phyloP scores from a whole-genome alignment of 2,329 filamentous ascomycete species.

The Proliferodiscus dingleyae region DNA sequence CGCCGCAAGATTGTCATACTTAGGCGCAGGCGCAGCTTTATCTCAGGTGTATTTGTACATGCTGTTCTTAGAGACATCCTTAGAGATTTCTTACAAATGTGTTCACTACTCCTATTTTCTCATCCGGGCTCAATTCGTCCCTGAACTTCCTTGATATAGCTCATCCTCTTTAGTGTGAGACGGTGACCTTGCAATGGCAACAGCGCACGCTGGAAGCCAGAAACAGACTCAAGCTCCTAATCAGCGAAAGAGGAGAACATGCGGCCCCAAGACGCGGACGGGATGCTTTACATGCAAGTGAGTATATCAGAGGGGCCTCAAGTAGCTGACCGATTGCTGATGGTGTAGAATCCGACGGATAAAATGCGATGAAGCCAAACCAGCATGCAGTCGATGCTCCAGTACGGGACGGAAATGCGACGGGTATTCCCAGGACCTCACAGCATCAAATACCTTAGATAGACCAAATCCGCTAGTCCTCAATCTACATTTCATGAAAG shows the following conservation, averaged over 20 bases:
- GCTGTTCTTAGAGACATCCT: too few relatives aligned
- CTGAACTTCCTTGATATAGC: background rate
- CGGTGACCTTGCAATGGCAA: background rate
- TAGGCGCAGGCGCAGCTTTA: too few relatives aligned
- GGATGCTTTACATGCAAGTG: conserved; percentile 28
- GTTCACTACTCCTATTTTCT: background rate
- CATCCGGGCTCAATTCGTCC: background rate
- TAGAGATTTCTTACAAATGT: too few relatives aligned
- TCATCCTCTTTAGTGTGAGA: background rate
- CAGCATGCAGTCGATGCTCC: conserved; percentile 20
- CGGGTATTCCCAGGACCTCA: conserved; percentile 16
- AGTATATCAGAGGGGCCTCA: conserved; percentile 1
- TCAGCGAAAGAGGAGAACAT: conserved; percentile 8
- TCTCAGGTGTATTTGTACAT: too few relatives aligned
- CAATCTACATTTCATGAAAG: conserved; percentile 11
- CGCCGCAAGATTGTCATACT: background rate
- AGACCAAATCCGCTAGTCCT: conserved; percentile 1
- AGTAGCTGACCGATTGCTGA: conserved; percentile 2
- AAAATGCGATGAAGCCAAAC: conserved; percentile 27
- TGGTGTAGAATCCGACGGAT: conserved; percentile 20
- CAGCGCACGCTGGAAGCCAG: too few relatives aligned
- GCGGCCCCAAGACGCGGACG: conserved; percentile 19
- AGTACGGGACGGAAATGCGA: conserved; percentile 25
- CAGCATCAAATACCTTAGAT: background rate
- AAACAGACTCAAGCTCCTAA: background rate